Base-by-base conservation (phyloP, 1,284 basidiomycete genomes). In the Ustilago curta region DNA sequence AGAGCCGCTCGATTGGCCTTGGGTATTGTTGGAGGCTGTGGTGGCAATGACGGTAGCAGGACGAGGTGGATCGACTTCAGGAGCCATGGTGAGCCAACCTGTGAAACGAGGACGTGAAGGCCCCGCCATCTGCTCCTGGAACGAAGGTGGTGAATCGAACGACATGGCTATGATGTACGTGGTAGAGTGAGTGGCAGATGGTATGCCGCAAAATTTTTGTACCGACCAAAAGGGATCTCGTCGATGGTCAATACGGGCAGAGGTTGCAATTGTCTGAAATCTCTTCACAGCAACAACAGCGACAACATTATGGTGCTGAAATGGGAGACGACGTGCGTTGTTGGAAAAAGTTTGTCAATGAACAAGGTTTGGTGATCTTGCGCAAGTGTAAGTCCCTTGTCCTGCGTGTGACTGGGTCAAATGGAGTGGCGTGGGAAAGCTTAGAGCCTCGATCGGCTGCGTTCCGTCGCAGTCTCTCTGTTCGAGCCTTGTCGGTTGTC, bases 51-150 rank as follows among this genome's bases (percentile, higher is more conserved):
- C 39, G 37, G 40, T 57, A 4, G 51, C n/a, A 21, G 23, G 39
- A 37, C 64, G 59, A 49, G 56, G 54, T 11, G 65, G 64, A 40
- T 68, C 66, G 42, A 72, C 49, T 37, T 75, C 65, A 14, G 79
- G 79, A 0, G 77, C 79, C 79, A 81, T 81, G 37, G 72, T 70
- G 48, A 81, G 76, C 77, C 77, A 81, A 14, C 79, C 76, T 37
- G 66, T 69, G 59, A 77, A 77, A 39, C 70, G 74, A 55, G 72
- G 60, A 31, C 59, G 55, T 12, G 72, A 70, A 5, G 67, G 59
- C 9, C 63, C 67, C 4, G 64, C 68, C 67, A 70, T 67, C 57
- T 70, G 67, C 45, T 67, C 67, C 43, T 67, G 67, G 5, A 70
- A 32, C 8, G 72, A 62, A 11, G 71, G 31, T 8, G 14, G 47